phyloP scores from a whole-genome alignment of 306 rosid species.

The Fragaria ananassa region DNA sequence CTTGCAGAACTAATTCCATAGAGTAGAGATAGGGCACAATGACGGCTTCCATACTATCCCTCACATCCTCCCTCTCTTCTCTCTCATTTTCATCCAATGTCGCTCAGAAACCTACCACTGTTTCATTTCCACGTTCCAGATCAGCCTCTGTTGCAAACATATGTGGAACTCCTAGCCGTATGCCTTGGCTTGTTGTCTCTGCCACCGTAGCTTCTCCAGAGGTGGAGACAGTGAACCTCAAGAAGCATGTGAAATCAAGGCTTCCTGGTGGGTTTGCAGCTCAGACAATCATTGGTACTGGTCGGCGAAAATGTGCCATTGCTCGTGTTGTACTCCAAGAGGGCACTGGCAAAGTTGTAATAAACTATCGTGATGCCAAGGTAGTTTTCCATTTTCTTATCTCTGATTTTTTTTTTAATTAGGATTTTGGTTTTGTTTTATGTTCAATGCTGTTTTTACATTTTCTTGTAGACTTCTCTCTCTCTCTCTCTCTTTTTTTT shows the following conservation, averaged over 20 bases:
- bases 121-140: slow-evolving; percentile 33
- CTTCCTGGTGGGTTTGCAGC: slow-evolving; percentile 98
- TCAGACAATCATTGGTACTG: slow-evolving; percentile 74
- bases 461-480: not conserved
- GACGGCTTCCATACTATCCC: slow-evolving; percentile 60
- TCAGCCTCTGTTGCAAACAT: slow-evolving; percentile 35
- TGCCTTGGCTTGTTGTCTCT: slow-evolving; percentile 42
- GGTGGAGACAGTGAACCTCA: slow-evolving; percentile 58
- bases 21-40: slow-evolving; percentile 24
- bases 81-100: slow-evolving; percentile 80
- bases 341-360: slow-evolving; percentile 82
- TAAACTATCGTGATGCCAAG: slow-evolving; percentile 92
- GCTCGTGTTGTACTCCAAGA: slow-evolving; percentile 92
- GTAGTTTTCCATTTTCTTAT: slow-evolving; percentile 23
- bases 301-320: slow-evolving; percentile 77
- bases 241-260: slow-evolving; percentile 63
- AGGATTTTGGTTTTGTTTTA: not conserved
- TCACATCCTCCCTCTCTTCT: slow-evolving; percentile 56
- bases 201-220: slow-evolving; percentile 53
- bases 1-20: slow-evolving; percentile 1
- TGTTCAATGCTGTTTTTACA: not conserved
- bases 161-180: not conserved
- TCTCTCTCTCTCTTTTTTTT: not conserved
- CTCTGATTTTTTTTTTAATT: not conserved
- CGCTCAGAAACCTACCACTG: slow-evolving; percentile 44